Base-by-base conservation (phyloP, 371 early-diverging fungal species). In the Mucor piriformis region DNA sequence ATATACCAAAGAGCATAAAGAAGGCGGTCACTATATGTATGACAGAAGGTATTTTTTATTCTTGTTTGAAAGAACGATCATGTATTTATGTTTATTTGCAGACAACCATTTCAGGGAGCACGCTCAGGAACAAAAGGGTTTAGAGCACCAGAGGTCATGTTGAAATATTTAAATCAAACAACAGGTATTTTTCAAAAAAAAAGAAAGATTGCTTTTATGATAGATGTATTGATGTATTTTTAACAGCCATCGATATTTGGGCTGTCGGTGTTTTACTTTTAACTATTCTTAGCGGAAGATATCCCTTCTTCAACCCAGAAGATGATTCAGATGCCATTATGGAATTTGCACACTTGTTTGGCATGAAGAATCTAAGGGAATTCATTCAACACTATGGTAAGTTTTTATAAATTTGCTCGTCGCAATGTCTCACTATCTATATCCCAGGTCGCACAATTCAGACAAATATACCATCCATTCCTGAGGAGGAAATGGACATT, bases 111-210 rank as follows among this genome's bases (percentile, higher is more conserved):
- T 6, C 76, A 83, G 37, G 99, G 98, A 1, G 90, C 89, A 57
- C 87, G 99, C n/a, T 98, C 97, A 12, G 99, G 99, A 13, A 99
- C 99, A 1, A 79, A 97, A 49, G 99, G 99, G 20, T 99, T 97
- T 64, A 83, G 99, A 21, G 96, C 99, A 6, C 99, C 99, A 0
- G 99, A 99, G 69, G 90, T 91, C 76, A 50, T 73, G 16, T 20
- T 52, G 3, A 34, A 44, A 27, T 54, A 44, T 33, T 10, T 25
- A 16, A 33, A 40, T n/a, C 46, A 65, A 51, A 60, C 38, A 34
- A 46, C 46, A 46, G 46, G 46, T 46, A 46, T 10, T 20, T 4
- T 18, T 2, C n/a, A 3, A 3, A 5, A 16, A 42, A 42, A 42
- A 42, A 42, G 6, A n/a, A 18, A 42, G 18, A 18, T 51, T 18